Percentiles rank a stretch among this genome's conserved stretches.
These are phyloP conservation scores for Hyparrhenia diplandra DNA, from an alignment of 176 grass and related monocot genomes.

Conservation along the genomic window DNA sequence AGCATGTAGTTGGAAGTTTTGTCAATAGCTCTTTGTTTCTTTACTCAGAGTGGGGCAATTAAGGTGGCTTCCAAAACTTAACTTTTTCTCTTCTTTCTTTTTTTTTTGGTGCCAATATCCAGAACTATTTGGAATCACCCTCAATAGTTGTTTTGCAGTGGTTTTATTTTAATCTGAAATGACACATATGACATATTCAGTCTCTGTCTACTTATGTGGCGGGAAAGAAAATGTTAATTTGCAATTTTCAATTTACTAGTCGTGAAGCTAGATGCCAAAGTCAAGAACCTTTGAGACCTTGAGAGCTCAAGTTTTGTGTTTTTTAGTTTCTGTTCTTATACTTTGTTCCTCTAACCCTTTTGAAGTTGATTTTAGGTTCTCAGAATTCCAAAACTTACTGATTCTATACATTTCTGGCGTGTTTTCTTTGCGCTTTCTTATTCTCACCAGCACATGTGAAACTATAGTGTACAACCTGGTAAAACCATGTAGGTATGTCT, in stretches of 20 bases:
- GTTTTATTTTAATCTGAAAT: not conserved
- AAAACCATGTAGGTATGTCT: too few relatives aligned
- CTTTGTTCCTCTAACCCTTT: not conserved
- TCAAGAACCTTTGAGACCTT: not conserved
- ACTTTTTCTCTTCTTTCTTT: not conserved
- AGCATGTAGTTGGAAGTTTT: not conserved
- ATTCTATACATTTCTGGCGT: too few relatives aligned
- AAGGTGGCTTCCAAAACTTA: not conserved
- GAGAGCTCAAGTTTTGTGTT: not conserved
- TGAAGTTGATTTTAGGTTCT: too few relatives aligned
- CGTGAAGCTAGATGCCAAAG: not conserved
- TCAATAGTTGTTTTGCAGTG: not conserved
- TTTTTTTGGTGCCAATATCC: too few relatives aligned
- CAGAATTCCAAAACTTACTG: too few relatives aligned
- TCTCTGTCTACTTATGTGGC: not conserved
- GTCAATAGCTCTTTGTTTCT: not conserved
- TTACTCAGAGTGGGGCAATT: not conserved
- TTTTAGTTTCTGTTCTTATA: constrained; percentile 23
- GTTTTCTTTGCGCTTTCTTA: too few relatives aligned
- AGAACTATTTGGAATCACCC: too few relatives aligned
- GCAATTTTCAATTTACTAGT: not conserved
- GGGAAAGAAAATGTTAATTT: not conserved
- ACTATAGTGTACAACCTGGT: too few relatives aligned
- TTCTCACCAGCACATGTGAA: too few relatives aligned
- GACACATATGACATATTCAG: not conserved